phyloP scores from a whole-genome alignment of 2,329 filamentous ascomycete species.

The Exophiala alcalophila region DNA sequence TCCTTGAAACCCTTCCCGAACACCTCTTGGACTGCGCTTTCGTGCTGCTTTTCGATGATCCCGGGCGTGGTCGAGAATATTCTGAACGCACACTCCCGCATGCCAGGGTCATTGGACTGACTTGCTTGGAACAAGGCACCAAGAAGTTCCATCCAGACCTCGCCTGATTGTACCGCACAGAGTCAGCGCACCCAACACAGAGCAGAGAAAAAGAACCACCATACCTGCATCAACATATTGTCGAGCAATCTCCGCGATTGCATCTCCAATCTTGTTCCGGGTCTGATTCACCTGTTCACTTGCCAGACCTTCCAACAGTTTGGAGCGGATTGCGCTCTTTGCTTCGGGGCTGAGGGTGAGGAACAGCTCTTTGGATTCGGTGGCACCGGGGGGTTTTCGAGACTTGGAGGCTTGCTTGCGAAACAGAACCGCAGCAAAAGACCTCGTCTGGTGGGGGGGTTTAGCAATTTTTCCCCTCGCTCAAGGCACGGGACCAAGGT shows the following conservation, averaged over 20 bases:
- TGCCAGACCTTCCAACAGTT: slow-evolving; percentile 73
- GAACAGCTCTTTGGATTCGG: slow-evolving; percentile 78
- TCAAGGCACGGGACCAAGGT: background rate
- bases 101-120: slow-evolving; percentile 75
- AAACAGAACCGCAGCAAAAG: slow-evolving; percentile 91
- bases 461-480: slow-evolving; percentile 21
- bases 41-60: slow-evolving; percentile 94
- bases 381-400: slow-evolving; percentile 66
- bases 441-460: slow-evolving; percentile 64
- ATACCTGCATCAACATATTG: slow-evolving; percentile 91
- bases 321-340: slow-evolving; percentile 74
- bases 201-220: slow-evolving; percentile 32
- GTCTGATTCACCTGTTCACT: slow-evolving; percentile 71
- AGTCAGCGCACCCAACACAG: slow-evolving; percentile 20
- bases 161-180: no score
- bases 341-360: slow-evolving; percentile 72
- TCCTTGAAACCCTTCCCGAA: slow-evolving; percentile 93
- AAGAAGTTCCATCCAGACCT: slow-evolving; percentile 87
- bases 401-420: slow-evolving; percentile 88
- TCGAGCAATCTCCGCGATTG: slow-evolving; percentile 91
- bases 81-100: slow-evolving; percentile 88
- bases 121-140: slow-evolving; percentile 84
- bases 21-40: slow-evolving; percentile 80
- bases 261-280: slow-evolving; percentile 93
- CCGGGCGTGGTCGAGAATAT: slow-evolving; percentile 93